These are phyloP conservation scores for Eucalyptus regnans DNA, from an alignment of 345 rosid genomes.

Conservation along the genomic window DNA sequence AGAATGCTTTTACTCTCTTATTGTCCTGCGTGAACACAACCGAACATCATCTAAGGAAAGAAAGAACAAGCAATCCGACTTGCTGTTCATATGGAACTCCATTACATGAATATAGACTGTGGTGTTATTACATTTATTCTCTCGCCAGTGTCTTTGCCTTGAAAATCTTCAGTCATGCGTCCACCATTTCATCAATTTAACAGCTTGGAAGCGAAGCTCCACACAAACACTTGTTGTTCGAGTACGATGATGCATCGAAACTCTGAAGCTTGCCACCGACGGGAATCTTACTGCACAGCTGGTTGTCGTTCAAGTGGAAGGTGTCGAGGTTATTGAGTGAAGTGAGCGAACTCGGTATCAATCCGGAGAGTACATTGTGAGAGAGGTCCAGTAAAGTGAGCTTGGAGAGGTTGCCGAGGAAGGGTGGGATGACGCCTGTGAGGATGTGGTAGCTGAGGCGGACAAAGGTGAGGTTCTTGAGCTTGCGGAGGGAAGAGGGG, in stretches of 20 bases:
- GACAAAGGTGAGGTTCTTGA: slow-evolving; percentile 32
- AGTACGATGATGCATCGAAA: not conserved
- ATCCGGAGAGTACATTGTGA: not conserved
- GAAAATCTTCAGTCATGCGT: not conserved
- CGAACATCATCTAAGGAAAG: not conserved
- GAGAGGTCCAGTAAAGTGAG: not conserved
- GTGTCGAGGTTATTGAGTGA: not conserved
- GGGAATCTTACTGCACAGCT: not conserved
- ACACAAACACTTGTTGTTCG: slow-evolving; percentile 1
- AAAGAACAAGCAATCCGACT: not conserved
- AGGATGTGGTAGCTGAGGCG: slow-evolving; percentile 13
- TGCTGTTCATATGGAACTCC: not conserved
- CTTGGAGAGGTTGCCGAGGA: not conserved
- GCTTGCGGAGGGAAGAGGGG: slow-evolving; percentile 44
- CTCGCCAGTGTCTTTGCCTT: not conserved
- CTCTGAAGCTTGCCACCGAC: not conserved
- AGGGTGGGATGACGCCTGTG: not conserved
- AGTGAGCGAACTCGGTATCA: not conserved
- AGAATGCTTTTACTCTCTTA: not conserved
- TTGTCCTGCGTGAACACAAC: not conserved
- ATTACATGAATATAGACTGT: not conserved
- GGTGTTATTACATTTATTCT: not conserved
- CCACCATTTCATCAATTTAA: not conserved
- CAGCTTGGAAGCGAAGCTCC: not conserved
- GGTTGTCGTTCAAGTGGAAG: not conserved